Conservation (phyloP, 768 basidiomycete species). For the Boletus insuetus region DNA sequence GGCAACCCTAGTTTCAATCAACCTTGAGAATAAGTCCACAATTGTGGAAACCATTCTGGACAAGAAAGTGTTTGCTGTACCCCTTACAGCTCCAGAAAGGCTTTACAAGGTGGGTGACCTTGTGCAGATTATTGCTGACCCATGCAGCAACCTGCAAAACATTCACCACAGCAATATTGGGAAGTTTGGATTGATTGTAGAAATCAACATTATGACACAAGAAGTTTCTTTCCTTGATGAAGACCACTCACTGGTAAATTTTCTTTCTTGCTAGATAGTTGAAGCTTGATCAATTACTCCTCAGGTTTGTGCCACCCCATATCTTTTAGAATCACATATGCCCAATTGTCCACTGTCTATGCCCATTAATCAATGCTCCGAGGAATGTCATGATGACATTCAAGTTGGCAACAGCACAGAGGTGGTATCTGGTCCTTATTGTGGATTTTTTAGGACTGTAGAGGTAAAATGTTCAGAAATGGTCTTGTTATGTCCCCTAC, state of each 20-base stretch:
- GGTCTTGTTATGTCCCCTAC: not conserved
- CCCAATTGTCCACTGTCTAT: no score
- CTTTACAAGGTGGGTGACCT: not conserved
- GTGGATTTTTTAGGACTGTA: not conserved
- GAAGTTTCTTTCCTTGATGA: not conserved
- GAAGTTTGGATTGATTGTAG: not conserved
- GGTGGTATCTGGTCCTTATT: no score
- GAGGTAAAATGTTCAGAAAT: not conserved
- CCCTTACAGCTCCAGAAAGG: not conserved
- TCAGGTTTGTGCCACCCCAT: no score
- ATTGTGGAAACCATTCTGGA: not conserved
- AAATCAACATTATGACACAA: not conserved
- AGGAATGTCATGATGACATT: no score
- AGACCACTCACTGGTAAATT: not conserved
- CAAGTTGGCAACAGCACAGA: no score
- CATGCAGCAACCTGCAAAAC: not conserved
- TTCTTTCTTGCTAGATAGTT: no score
- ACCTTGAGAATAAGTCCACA: not conserved
- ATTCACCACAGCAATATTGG: not conserved
- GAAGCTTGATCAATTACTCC: no score
- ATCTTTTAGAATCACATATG: no score
- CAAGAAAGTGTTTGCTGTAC: not conserved
- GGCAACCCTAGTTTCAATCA: not conserved
- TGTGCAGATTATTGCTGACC: not conserved
- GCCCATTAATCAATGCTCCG: no score